Base-by-base conservation (phyloP, 192 early-diverging fungal species). In the Coemansia sp. region DNA sequence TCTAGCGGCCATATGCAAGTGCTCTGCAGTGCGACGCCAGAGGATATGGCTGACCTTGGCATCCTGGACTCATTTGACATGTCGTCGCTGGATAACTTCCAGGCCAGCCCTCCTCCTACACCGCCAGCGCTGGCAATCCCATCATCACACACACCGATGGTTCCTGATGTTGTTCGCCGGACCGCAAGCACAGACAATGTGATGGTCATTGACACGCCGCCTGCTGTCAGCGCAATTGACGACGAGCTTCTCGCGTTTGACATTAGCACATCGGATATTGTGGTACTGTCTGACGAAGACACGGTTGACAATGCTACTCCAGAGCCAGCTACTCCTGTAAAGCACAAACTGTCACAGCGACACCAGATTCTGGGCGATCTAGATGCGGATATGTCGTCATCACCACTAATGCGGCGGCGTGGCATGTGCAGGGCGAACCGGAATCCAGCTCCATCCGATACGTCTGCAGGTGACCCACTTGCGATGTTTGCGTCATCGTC, bases 261-360 rank as follows among this genome's bases (percentile, higher is more conserved):
- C 39, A 55, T 80, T 17, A 49, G 57, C 51, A 39, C 56, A 23
- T 45, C 56, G 10, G 71, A 80, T 16, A 61, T 80, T 39, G 35
- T 74, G n/a, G 37, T 71, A 21, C 16, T 80, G 16, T 73, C 68
- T 8, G 68, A 74, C 43, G 58, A 68, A 21, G 77, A 68, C 50
- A 8, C 11, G 41, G 14, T n/a, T 45, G 41, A 16, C 41, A 45
- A 45, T n/a, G 16, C 41, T 3, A 45, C 14, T n/a, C 41, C 41
- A 12, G 41, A n/a, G 41, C 41, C 41, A 45, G 1, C 41, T 12
- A 16, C 41, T n/a, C 41, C 41, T 14, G 14, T 45, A n/a, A 45
- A 45, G 41, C 14, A 12, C 41, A n/a, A 45, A 16, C 16, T 45
- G 41, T 45, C 41, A 5, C 41, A 45, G 16, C 11, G 16, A 45